These are phyloP conservation scores for Ceratocystis ficicola DNA, from an alignment of 2,329 filamentous ascomycete species.

Conservation along the genomic window DNA sequence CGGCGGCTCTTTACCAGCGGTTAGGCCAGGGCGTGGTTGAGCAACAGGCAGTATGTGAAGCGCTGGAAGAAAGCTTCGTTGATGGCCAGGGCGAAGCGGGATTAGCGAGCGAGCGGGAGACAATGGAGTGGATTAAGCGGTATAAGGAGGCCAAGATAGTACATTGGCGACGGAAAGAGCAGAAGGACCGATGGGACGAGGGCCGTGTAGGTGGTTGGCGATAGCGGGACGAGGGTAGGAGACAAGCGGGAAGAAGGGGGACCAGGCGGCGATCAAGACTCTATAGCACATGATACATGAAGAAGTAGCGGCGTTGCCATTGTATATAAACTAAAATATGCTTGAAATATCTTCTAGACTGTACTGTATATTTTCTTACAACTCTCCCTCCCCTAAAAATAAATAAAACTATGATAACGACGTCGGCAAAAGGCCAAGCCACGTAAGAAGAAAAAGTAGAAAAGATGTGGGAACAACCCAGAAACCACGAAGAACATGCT, in stretches of 20 bases:
- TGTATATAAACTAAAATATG: constrained; percentile 1
- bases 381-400: neutral
- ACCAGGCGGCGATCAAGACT: neutral
- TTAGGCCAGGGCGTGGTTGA: constrained; percentile 66
- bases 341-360: constrained; percentile 7
- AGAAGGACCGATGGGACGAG: constrained; percentile 91
- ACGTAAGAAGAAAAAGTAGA: neutral
- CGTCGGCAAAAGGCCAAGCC: neutral
- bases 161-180: constrained; percentile 69
- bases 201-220: constrained; percentile 90
- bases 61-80: constrained; percentile 86
- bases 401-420: constrained; percentile 1
- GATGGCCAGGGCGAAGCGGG: constrained; percentile 39
- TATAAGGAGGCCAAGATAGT: constrained; percentile 70
- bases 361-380: constrained; percentile 9
- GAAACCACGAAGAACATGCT: neutral
- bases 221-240: constrained; percentile 28
- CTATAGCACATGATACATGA: neutral
- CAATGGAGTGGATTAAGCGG: constrained; percentile 68
- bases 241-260: neutral
- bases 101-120: constrained; percentile 63
- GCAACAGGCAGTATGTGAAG: constrained; percentile 67
- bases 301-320: neutral
- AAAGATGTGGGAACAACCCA: neutral
- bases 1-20: constrained; percentile 73